Percentiles rank a stretch among this genome's conserved stretches.
Evolutionary conservation across 805 yeast genomes (phyloP).

Genomic region (Candida germanica): DNA sequence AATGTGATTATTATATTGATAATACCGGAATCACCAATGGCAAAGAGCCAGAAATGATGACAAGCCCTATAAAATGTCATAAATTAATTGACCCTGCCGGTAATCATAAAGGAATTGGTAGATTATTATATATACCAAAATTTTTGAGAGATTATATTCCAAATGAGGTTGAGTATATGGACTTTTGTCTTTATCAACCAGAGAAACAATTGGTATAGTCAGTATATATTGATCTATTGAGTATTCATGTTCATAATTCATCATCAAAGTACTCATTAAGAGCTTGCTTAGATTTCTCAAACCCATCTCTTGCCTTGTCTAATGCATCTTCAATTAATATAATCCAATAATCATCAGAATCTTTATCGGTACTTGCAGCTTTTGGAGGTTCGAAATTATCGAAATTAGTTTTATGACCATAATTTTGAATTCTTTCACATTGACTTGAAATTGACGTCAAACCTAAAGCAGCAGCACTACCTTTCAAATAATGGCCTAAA

Average conservation of each 20-base stretch:
- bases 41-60: conserved; percentile 34
- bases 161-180: conserved; percentile 42
- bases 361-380: conserved; percentile 10
- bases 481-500: conserved; percentile 90
- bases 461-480: conserved; percentile 93
- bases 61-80: conserved; percentile 40
- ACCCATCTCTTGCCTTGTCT: conserved; percentile 48
- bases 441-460: conserved; percentile 75
- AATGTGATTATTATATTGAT: conserved; percentile 75
- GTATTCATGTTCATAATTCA: conserved; percentile 12
- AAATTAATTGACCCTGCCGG: conserved; percentile 53
- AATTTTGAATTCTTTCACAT: conserved; percentile 91
- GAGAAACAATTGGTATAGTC: not conserved
- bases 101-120: conserved; percentile 50
- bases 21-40: conserved; percentile 30
- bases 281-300: conserved; percentile 47
- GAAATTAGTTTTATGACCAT: conserved; percentile 56
- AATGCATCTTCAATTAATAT: conserved; percentile 52
- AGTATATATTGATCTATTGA: not conserved
- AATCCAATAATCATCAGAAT: conserved; percentile 36
- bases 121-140: conserved; percentile 51
- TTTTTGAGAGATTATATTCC: conserved; percentile 21
- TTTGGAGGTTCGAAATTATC: conserved; percentile 28
- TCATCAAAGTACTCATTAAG: conserved; percentile 52
- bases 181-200: conserved; percentile 50